These are phyloP conservation scores for Candida corydali DNA, from an alignment of 805 yeast genomes.

Conservation along the genomic window DNA sequence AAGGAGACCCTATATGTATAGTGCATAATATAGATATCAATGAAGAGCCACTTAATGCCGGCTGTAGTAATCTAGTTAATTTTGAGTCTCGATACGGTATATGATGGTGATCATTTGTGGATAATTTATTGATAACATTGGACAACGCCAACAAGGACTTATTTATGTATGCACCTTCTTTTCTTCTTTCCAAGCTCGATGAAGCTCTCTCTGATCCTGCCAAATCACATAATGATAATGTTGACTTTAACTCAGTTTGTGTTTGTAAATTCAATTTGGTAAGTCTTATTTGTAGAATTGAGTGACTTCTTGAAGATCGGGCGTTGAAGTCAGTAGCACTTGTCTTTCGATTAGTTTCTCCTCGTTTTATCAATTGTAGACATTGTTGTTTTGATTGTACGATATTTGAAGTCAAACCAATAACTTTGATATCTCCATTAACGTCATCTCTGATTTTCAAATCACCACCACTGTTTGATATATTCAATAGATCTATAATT, in stretches of 20 bases:
- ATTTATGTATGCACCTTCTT: conserved; percentile 92
- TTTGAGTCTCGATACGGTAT: conserved; percentile 93
- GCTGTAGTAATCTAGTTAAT: conserved; percentile 83
- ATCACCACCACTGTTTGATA: conserved; percentile 32
- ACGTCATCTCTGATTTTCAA: conserved; percentile 77
- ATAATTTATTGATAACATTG: conserved; percentile 82
- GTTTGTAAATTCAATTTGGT: conserved; percentile 37
- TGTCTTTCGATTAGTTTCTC: conserved; percentile 73
- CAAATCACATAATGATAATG: conserved; percentile 84
- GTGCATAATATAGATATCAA: conserved; percentile 86
- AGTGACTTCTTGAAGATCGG: conserved; percentile 87
- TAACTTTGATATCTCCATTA: conserved; percentile 63
- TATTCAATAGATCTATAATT: conserved; percentile 67
- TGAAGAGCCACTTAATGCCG: conserved; percentile 85
- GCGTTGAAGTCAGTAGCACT: conserved; percentile 88
- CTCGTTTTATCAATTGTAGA: conserved; percentile 53
- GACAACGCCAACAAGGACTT: conserved; percentile 87
- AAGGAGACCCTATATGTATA: conserved; percentile 59
- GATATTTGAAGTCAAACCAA: conserved; percentile 64
- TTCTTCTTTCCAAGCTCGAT: conserved; percentile 69
- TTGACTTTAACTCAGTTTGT: conserved; percentile 44
- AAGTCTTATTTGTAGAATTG: conserved; percentile 70
- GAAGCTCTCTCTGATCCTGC: conserved; percentile 96
- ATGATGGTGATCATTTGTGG: conserved; percentile 50
- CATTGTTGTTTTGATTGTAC: conserved; percentile 60